phyloP scores from a whole-genome alignment of 495 filamentous ascomycete species.

The Hypoxylon fragiforme region DNA sequence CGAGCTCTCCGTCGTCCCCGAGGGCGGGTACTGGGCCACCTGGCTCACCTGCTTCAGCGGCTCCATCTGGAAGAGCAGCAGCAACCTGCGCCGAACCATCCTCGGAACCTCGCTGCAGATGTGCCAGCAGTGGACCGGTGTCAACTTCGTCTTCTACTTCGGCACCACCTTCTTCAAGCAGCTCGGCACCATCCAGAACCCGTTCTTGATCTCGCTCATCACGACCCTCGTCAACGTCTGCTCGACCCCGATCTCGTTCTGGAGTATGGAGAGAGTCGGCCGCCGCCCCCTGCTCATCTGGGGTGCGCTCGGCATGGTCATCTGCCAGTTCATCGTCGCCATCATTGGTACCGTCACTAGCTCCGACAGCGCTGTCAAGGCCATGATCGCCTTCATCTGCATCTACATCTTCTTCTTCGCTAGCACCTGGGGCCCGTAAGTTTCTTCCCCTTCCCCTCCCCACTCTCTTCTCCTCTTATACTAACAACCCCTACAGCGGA shows the following conservation, averaged over 20 bases:
- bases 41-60: conserved; percentile 70
- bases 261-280: conserved; percentile 65
- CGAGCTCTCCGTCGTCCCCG: conserved; percentile 66
- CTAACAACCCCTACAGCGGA: conserved; percentile 49
- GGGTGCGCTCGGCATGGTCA: conserved; percentile 71
- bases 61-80: conserved; percentile 56
- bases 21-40: conserved; percentile 64
- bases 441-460: conserved; percentile 3
- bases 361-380: conserved; percentile 65
- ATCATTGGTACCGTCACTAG: conserved; percentile 62
- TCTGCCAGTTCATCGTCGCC: conserved; percentile 74
- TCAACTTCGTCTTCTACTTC: conserved; percentile 64
- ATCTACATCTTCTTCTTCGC: conserved; percentile 89
- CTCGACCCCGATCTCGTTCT: conserved; percentile 71
- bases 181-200: conserved; percentile 60
- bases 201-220: conserved; percentile 72
- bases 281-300: conserved; percentile 68
- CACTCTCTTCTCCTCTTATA: too few relatives aligned
- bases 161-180: conserved; percentile 69
- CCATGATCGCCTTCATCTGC: conserved; percentile 73
- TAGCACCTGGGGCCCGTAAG: conserved; percentile 71
- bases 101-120: conserved; percentile 75
- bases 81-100: conserved; percentile 72
- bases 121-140: conserved; percentile 64
- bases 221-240: conserved; percentile 75